A percentile compares a stretch with the other conserved stretches of the same genome.
These are phyloP conservation scores for Hortiboletus flavorubellus DNA, from an alignment of 768 basidiomycete genomes.

Conservation along the genomic window DNA sequence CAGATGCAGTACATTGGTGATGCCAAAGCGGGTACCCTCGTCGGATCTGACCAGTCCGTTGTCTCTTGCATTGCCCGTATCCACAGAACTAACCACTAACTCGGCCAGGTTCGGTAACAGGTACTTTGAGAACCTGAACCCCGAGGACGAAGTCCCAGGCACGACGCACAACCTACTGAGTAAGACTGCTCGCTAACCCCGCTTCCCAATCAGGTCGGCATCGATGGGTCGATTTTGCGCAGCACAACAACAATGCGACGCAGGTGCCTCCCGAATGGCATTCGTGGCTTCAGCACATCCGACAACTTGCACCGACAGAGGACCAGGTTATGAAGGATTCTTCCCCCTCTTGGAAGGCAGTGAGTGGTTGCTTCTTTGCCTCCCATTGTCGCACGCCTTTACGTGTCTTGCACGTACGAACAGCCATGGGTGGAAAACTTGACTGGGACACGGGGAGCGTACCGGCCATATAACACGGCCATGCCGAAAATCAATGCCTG, in stretches of 20 bases:
- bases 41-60: slow-evolving; percentile 83
- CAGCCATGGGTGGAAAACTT: slow-evolving; percentile 86
- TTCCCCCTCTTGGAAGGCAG: slow-evolving; percentile 80
- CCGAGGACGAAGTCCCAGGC: slow-evolving; percentile 88
- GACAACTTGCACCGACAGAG: slow-evolving; percentile 72
- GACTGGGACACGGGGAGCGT: slow-evolving; percentile 91
- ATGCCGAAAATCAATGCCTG: slow-evolving; percentile 80
- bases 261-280: slow-evolving; percentile 98
- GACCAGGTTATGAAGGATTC: slow-evolving; percentile 68
- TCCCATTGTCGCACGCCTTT: neutral
- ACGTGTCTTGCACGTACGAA: neutral
- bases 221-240: slow-evolving; percentile 93
- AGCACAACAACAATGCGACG: slow-evolving; percentile 88
- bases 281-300: slow-evolving; percentile 90
- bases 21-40: slow-evolving; percentile 76
- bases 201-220: slow-evolving; percentile 65
- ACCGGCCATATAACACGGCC: slow-evolving; percentile 83
- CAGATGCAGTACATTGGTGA: slow-evolving; percentile 94
- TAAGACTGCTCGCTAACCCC: neutral
- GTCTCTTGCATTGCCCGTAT: neutral
- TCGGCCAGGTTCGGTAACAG: slow-evolving; percentile 82
- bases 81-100: neutral
- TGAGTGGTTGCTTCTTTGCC: slow-evolving; percentile 39
- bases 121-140: slow-evolving; percentile 90
- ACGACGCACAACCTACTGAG: slow-evolving; percentile 12